Evolutionary conservation across 148 eudicot species (phyloP), one percentile per base, ranked within the genome.

Genomic region (Rhododendron ovatum): DNA sequence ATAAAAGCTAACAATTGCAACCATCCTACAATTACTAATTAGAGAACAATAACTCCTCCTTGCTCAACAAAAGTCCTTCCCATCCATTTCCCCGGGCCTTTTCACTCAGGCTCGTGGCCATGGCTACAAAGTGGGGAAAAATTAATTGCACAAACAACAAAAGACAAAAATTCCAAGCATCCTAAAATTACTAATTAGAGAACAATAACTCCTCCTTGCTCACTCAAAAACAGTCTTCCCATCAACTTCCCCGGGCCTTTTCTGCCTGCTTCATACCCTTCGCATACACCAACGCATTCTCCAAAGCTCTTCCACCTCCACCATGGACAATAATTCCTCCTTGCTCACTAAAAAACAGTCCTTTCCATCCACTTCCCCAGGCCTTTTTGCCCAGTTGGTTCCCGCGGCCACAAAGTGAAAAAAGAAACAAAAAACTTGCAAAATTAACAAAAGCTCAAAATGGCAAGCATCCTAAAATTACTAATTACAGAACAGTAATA

Each of bases 101-200:
- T 82, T 92, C 0, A 88, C 75, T 85, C 97, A 80, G 85, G 85
- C 89, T 96, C 2, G 96, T 95, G 2, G 96, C 98, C 0, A 98
- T 95, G 22, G 95, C 98, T 4, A 95, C 98, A 86, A 95, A 96
- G 91, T 94, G 97, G 41, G 43, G 28, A 28, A n/a, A n/a, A 67
- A 67, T 6, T 24, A 61, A 3, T 67, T n/a, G 33, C 73, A 65
- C 30, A 26, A 65, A 65, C 10, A 65, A 65, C 26, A 59, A 65
- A 10, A 7, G 51, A 48, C 10, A 26, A 67, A 26, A 67, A 10
- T n/a, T 10, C 1, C 33, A 67, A 26, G 74, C 74, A 67, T 69
- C 75, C 75, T 4, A 30, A 30, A 10, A 69, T 30, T 28, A 65
- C 28, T 63, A 63, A 6, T 61, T 61, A 61, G 30, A 63, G 30